Evolutionary conservation across 202 grass and related monocot species (phyloP).

Genomic region (Musa balbisiana): DNA sequence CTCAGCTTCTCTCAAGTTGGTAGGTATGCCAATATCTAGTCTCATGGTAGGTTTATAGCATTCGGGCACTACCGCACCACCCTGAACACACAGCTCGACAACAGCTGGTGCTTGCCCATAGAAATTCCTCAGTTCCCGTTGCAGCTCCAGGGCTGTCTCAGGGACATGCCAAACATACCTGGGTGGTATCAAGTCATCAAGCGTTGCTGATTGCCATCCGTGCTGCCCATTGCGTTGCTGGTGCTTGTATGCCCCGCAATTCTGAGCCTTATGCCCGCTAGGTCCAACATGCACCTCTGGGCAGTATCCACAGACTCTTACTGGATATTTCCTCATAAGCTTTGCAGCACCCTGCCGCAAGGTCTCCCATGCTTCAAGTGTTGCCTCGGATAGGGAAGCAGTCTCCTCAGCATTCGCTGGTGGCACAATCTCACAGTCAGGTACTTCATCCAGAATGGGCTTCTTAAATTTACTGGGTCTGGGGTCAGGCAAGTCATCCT

Average conservation of each 20-base stretch:
- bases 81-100: slow-evolving; percentile 72
- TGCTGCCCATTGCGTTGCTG: slow-evolving; percentile 98
- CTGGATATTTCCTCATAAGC: slow-evolving; percentile 76
- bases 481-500: slow-evolving; percentile 72
- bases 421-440: slow-evolving; percentile 26
- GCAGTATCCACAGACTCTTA: slow-evolving; percentile 91
- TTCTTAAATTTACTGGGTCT: slow-evolving; percentile 45
- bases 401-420: slow-evolving; percentile 53
- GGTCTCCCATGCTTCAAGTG: slow-evolving; percentile 57
- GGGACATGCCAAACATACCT: slow-evolving; percentile 95
- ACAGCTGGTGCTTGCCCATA: slow-evolving; percentile 95
- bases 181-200: slow-evolving; percentile 76
- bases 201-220: slow-evolving; percentile 73
- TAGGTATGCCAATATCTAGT: slow-evolving; percentile 76
- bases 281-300: slow-evolving; percentile 76
- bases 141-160: slow-evolving; percentile 49
- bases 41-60: slow-evolving; percentile 88
- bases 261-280: slow-evolving; percentile 83
- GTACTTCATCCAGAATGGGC: slow-evolving; percentile 60
- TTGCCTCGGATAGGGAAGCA: slow-evolving; percentile 51
- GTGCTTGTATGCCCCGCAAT: slow-evolving; percentile 92
- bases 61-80: slow-evolving; percentile 55
- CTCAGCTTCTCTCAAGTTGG: slow-evolving; percentile 71
- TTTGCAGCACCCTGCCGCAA: slow-evolving; percentile 49
- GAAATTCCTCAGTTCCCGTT: slow-evolving; percentile 75